phyloP scores from a whole-genome alignment of 1,284 basidiomycete species.

The Rugosomyces carneus region DNA sequence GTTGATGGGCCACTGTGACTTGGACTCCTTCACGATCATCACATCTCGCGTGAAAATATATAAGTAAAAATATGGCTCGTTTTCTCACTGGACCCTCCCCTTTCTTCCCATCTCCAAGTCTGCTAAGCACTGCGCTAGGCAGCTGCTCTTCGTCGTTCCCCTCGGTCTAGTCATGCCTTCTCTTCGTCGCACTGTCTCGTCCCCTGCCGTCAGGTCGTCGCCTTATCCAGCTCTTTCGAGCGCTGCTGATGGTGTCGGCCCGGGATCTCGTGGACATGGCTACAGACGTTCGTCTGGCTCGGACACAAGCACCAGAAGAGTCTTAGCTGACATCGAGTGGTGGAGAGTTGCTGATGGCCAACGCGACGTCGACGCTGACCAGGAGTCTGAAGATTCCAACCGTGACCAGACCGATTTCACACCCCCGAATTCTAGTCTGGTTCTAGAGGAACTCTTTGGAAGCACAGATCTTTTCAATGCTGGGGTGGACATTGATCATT shows the following conservation, averaged over 20 bases:
- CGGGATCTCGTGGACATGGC: slow-evolving; percentile 29
- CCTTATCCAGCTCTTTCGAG: slow-evolving; percentile 47
- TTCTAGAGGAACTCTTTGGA: slow-evolving; percentile 19
- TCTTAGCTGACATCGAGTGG: slow-evolving; percentile 80
- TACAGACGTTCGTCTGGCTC: slow-evolving; percentile 61
- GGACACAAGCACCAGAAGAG: slow-evolving; percentile 54
- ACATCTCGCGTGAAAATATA: slow-evolving; percentile 28
- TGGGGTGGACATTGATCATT: slow-evolving; percentile 26
- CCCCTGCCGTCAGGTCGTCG: slow-evolving; percentile 54
- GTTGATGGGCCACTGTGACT: slow-evolving; percentile 10
- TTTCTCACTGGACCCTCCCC: slow-evolving; percentile 28
- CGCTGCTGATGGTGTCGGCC: slow-evolving; percentile 22
- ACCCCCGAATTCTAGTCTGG: slow-evolving; percentile 20
- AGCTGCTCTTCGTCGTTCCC: slow-evolving; percentile 26
- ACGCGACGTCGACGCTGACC: slow-evolving; percentile 39
- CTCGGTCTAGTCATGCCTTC: slow-evolving; percentile 51
- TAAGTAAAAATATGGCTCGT: slow-evolving; percentile 24
- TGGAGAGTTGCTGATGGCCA: slow-evolving; percentile 73
- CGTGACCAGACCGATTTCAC: slow-evolving; percentile 25
- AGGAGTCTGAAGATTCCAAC: slow-evolving; percentile 34
- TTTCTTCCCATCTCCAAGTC: slow-evolving; percentile 21
- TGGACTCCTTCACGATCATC: slow-evolving; percentile 22
- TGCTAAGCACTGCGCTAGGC: slow-evolving; percentile 41
- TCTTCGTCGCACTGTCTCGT: slow-evolving; percentile 67
- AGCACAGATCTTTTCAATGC: slow-evolving; percentile 20